phyloP scores from a whole-genome alignment of 2,329 filamentous ascomycete genomes.

The Spiromastix sp. region DNA sequence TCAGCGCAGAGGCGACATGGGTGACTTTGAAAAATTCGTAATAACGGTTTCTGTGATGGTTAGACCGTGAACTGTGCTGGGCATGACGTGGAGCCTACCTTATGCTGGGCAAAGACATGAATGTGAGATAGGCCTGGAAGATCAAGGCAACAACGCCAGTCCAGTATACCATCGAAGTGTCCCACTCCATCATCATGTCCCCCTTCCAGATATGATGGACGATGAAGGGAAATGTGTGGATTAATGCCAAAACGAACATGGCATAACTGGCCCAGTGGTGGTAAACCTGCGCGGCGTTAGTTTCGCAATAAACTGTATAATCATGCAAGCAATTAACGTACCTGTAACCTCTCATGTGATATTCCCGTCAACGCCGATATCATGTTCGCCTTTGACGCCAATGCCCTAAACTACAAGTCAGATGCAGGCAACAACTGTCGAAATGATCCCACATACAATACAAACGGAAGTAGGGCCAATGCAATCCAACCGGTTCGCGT shows the following conservation, averaged over 20 bases:
- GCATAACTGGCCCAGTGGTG: slow-evolving; percentile 44
- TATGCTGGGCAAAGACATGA: slow-evolving; percentile 24
- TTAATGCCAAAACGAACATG: slow-evolving; percentile 44
- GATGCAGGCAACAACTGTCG: slow-evolving; percentile 4
- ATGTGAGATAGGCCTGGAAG: slow-evolving; percentile 44
- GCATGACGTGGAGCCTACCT: too few relatives aligned
- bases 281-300: slow-evolving; percentile 40
- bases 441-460: slow-evolving; percentile 30
- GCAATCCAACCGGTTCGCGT: slow-evolving; percentile 42
- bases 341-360: slow-evolving; percentile 47
- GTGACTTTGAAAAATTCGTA: slow-evolving; percentile 54
- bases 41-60: slow-evolving; percentile 34
- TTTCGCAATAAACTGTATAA: neutral
- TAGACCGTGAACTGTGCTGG: too few relatives aligned
- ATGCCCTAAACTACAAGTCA: too few relatives aligned
- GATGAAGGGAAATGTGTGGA: slow-evolving; percentile 51
- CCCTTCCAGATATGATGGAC: slow-evolving; percentile 36
- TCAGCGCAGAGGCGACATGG: slow-evolving; percentile 41
- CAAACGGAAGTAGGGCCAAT: slow-evolving; percentile 40
- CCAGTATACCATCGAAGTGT: slow-evolving; percentile 39
- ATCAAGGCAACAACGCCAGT: slow-evolving; percentile 46
- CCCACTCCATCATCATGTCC: slow-evolving; percentile 37
- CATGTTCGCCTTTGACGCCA: slow-evolving; percentile 43
- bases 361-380: slow-evolving; percentile 45
- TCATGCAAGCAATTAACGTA: too few relatives aligned